Evolutionary conservation across 768 basidiomycete species (phyloP).

Genomic region (Crassisporium funariophilum): DNA sequence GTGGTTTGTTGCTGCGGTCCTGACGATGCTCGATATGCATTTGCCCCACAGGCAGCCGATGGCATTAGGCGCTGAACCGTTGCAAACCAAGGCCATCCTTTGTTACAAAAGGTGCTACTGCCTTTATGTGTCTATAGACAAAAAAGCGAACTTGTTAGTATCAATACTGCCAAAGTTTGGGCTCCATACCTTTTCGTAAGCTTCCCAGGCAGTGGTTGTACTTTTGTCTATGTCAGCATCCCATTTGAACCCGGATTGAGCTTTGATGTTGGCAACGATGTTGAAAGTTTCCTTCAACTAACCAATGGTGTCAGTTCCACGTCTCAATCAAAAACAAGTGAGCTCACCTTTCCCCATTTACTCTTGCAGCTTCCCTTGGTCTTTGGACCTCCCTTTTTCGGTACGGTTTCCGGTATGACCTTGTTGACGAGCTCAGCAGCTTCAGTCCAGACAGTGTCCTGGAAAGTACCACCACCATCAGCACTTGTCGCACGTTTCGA

Average conservation of each 20-base stretch:
- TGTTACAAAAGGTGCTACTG: slow-evolving; percentile 7
- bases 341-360: not conserved
- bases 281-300: not conserved
- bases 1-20: not conserved
- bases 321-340: not conserved
- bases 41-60: not conserved
- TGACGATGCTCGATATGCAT: not conserved
- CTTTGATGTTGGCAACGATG: not conserved
- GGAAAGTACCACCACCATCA: not conserved
- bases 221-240: slow-evolving; percentile 1
- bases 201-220: not conserved
- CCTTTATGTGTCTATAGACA: slow-evolving; percentile 4
- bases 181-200: not conserved
- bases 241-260: slow-evolving; percentile 1
- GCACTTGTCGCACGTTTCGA: not conserved
- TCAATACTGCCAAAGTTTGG: not conserved
- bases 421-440: not conserved
- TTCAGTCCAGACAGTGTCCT: not conserved
- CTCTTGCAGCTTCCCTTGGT: not conserved
- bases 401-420: not conserved
- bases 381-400: not conserved
- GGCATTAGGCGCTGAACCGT: slow-evolving; percentile 9
- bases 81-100: slow-evolving; percentile 5
- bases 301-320: not conserved
- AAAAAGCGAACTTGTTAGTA: not conserved